Conservation (phyloP, 2,329 filamentous ascomycete genomes). For the Orbilia brochopaga region DNA sequence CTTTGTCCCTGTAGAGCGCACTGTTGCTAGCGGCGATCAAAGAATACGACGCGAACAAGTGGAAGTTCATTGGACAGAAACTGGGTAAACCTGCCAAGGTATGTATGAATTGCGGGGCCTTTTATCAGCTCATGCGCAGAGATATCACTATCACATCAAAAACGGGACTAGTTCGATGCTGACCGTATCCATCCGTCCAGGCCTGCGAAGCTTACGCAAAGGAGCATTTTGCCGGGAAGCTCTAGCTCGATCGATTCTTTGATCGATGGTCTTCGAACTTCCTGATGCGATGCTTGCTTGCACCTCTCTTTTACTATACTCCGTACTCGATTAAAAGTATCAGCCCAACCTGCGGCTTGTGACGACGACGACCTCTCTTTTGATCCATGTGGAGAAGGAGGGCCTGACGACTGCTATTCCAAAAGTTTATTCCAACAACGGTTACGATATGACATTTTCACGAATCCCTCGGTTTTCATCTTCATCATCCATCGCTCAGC, state of each 20-base stretch:
- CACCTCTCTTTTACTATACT: too few relatives aligned
- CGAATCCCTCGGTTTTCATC: constrained; percentile 26
- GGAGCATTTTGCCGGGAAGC: constrained; percentile 76
- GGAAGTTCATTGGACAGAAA: constrained; percentile 96
- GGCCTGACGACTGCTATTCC: constrained; percentile 30
- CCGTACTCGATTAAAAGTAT: too few relatives aligned
- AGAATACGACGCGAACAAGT: constrained; percentile 98
- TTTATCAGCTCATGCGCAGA: constrained; percentile 27
- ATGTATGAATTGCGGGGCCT: constrained; percentile 54
- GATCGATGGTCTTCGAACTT: too few relatives aligned
- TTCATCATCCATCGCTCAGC: constrained; percentile 2
- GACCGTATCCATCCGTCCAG: constrained; percentile 59
- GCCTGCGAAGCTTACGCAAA: constrained; percentile 93
- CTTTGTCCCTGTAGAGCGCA: constrained; percentile 65
- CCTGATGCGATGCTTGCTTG: too few relatives aligned
- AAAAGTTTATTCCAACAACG: constrained; percentile 38
- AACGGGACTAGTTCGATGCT: constrained; percentile 51
- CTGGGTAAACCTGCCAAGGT: constrained; percentile 98
- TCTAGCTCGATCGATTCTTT: constrained; percentile 26
- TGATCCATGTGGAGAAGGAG: not conserved
- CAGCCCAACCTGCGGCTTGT: not conserved
- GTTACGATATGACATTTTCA: constrained; percentile 47
- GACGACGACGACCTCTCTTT: not conserved
- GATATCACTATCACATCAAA: constrained; percentile 40
- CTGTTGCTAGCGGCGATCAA: constrained; percentile 92